Percentiles rank a stretch among this genome's conserved stretches.
phyloP scores from a whole-genome alignment of 257 asterid genomes.

The Solanum bukasovii region DNA sequence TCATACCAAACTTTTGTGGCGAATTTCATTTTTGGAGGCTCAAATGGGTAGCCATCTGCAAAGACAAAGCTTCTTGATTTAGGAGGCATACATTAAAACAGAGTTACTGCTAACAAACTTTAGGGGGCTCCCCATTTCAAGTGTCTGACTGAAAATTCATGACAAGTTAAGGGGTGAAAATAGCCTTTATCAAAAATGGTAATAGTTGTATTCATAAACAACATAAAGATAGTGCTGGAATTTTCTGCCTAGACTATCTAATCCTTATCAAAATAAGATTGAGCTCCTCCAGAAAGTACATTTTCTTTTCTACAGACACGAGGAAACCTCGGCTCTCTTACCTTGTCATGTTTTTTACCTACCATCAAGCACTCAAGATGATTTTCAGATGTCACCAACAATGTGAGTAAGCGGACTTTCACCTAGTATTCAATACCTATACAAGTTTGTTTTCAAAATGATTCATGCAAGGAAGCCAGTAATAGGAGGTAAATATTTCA shows the following conservation, averaged over 20 bases:
- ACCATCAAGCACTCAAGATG: not conserved
- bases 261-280: not conserved
- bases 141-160: not conserved
- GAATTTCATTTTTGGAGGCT: conserved; percentile 92
- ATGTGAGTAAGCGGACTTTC: not conserved
- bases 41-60: conserved; percentile 96
- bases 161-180: not conserved
- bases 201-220: not conserved
- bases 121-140: not conserved
- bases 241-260: not conserved
- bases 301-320: not conserved
- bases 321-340: not conserved
- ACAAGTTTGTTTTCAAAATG: not conserved
- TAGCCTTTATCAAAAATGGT: not conserved
- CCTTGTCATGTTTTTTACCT: not conserved
- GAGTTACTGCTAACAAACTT: not conserved
- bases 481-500: not conserved
- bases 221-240: not conserved
- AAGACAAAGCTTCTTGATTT: not conserved
- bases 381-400: not conserved
- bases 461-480: not conserved
- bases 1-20: conserved; percentile 95
- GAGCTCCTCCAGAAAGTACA: not conserved
- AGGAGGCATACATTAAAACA: not conserved
- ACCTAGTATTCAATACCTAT: not conserved